These are phyloP conservation scores for Aphanoascus verrucosus DNA, from an alignment of 2,329 filamentous ascomycete species.

Conservation along the genomic window DNA sequence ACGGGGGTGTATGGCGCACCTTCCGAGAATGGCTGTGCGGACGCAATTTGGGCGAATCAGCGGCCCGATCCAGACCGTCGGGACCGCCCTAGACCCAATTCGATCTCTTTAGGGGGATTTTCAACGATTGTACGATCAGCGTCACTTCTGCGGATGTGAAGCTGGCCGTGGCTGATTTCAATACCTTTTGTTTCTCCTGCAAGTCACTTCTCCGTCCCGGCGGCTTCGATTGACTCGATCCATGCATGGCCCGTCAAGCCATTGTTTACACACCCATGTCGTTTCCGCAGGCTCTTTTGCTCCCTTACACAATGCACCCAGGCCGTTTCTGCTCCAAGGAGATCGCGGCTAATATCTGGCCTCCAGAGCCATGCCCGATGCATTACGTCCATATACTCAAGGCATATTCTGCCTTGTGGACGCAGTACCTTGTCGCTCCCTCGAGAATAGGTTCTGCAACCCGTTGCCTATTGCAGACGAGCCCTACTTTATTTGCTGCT, in stretches of 20 bases:
- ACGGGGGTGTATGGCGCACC: neutral
- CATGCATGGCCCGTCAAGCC: neutral
- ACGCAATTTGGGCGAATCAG: neutral
- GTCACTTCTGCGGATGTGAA: neutral
- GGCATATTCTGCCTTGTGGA: slow-evolving; percentile 6
- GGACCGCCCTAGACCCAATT: neutral
- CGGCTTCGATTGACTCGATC: neutral
- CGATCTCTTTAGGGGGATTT: neutral
- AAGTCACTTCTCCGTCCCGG: neutral
- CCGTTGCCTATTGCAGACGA: slow-evolving; percentile 4
- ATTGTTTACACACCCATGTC: slow-evolving; percentile 7
- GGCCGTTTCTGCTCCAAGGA: neutral
- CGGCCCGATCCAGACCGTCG: neutral
- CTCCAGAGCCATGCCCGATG: slow-evolving; percentile 12
- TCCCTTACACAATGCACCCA: neutral
- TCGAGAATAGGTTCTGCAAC: slow-evolving; percentile 3
- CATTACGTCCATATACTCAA: neutral
- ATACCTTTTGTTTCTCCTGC: neutral
- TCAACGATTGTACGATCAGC: neutral
- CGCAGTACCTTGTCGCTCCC: neutral
- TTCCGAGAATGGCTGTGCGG: slow-evolving; percentile 3
- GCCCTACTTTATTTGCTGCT: slow-evolving; percentile 7
- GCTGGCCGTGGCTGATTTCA: slow-evolving; percentile 1
- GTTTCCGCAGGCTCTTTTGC: neutral
- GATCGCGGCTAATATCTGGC: slow-evolving; percentile 10